These are phyloP conservation scores for Galeopsis tetrahit DNA, from an alignment of 257 asterid species.

Conservation along the genomic window DNA sequence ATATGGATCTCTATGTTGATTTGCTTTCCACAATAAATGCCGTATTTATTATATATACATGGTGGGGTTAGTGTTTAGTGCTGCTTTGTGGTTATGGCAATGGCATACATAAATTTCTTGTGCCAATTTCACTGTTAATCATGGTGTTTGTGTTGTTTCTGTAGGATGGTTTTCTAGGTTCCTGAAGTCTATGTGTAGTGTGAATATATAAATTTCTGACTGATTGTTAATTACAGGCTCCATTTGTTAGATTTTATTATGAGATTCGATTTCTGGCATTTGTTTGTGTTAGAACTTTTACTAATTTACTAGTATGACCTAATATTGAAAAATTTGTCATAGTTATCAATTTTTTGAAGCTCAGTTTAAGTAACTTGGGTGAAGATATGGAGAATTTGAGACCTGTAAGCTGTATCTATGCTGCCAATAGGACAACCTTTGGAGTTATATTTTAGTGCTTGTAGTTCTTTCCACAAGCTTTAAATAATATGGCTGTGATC, in stretches of 20 bases:
- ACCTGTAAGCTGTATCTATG: neutral
- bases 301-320: slow-evolving; percentile 1
- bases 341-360: neutral
- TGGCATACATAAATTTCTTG: neutral
- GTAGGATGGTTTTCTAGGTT: slow-evolving; percentile 13
- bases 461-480: neutral
- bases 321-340: neutral
- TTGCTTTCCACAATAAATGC: slow-evolving; percentile 4
- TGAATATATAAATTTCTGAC: neutral
- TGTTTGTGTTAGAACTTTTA: slow-evolving; percentile 1
- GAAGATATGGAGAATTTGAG: neutral
- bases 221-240: neutral
- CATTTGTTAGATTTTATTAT: neutral
- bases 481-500: neutral
- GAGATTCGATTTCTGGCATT: slow-evolving; percentile 11
- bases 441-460: neutral
- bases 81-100: neutral
- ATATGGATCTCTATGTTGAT: neutral
- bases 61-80: neutral
- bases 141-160: neutral
- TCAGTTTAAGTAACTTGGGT: slow-evolving; percentile 3
- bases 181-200: slow-evolving; percentile 14
- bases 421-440: neutral
- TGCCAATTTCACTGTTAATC: neutral
- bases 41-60: neutral